Evolutionary conservation across 1,284 basidiomycete species (phyloP).

Genomic region (Moesziomyces parantarcticus): DNA sequence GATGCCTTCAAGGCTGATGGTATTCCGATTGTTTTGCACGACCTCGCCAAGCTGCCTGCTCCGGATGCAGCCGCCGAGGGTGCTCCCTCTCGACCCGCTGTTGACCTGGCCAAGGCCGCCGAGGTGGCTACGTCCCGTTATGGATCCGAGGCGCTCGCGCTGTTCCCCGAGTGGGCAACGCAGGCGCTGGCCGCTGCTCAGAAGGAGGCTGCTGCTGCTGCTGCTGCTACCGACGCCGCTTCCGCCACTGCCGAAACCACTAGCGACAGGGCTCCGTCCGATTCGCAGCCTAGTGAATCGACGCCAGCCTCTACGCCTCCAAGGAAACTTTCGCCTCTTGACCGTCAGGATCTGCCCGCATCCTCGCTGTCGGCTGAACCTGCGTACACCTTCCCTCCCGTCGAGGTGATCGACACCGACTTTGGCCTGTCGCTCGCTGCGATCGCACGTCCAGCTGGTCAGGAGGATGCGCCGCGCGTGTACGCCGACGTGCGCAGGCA

Average conservation of each 20-base stretch:
- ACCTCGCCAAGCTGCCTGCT: slow-evolving; percentile 27
- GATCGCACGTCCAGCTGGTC: slow-evolving; percentile 16
- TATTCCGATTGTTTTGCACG: slow-evolving; percentile 30
- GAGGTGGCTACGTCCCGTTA: slow-evolving; percentile 30
- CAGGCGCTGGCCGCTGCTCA: slow-evolving; percentile 4
- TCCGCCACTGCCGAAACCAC: slow-evolving; percentile 7
- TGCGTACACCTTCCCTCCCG: slow-evolving; percentile 32
- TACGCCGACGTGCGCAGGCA: slow-evolving; percentile 34
- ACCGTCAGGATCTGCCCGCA: slow-evolving; percentile 31
- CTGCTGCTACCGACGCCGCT: background rate
- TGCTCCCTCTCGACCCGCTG: slow-evolving; percentile 2
- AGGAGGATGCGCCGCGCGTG: slow-evolving; percentile 28
- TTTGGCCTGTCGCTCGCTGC: slow-evolving; percentile 32
- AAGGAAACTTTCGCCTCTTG: slow-evolving; percentile 35
- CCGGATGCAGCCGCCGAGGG: slow-evolving; percentile 7
- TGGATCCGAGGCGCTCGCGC: slow-evolving; percentile 29
- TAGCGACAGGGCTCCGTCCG: slow-evolving; percentile 16
- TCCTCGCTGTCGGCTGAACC: slow-evolving; percentile 17
- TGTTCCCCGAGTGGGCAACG: slow-evolving; percentile 29
- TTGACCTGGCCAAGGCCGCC: slow-evolving; percentile 16
- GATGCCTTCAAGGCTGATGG: slow-evolving; percentile 43
- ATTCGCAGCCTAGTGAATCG: slow-evolving; percentile 15
- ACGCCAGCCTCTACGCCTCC: slow-evolving; percentile 29
- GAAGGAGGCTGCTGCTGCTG: background rate
- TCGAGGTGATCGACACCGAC: slow-evolving; percentile 58